Evolutionary conservation across 2,329 filamentous ascomycete species (phyloP).

Genomic region (Hypoxylon sp.): DNA sequence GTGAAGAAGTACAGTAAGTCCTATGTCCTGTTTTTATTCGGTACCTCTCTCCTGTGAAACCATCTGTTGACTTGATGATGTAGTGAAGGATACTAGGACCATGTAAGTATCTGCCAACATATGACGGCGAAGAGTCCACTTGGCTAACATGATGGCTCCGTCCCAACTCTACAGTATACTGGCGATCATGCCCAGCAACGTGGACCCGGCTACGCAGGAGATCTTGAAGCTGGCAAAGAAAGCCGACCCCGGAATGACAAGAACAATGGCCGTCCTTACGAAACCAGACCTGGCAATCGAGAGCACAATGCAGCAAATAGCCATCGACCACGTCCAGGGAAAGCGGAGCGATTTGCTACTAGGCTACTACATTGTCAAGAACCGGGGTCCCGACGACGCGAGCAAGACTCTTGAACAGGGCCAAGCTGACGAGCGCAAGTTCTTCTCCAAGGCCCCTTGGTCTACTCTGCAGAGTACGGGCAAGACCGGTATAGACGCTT

Average conservation of each 20-base stretch:
- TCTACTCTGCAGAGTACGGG: conserved; percentile 34
- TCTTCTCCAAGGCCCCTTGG: conserved; percentile 53
- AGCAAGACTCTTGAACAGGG: conserved; percentile 46
- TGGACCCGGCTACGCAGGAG: conserved; percentile 51
- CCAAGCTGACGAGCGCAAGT: conserved; percentile 45
- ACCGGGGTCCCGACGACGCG: conserved; percentile 54
- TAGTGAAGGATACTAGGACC: conserved; percentile 53
- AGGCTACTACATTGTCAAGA: conserved; percentile 59
- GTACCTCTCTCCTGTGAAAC: not conserved
- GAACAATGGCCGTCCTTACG: conserved; percentile 51
- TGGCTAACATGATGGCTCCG: not conserved
- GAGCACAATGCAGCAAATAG: conserved; percentile 46
- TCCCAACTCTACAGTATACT: conserved; percentile 35
- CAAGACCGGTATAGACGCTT: conserved; percentile 46
- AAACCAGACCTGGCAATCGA: conserved; percentile 63
- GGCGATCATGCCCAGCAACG: conserved; percentile 48
- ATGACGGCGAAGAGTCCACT: not conserved
- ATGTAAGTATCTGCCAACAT: conserved; percentile 47
- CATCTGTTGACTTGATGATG: not conserved
- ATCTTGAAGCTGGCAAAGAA: conserved; percentile 50
- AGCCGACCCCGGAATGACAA: conserved; percentile 42
- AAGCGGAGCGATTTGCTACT: conserved; percentile 53
- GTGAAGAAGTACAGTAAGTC: conserved; percentile 53
- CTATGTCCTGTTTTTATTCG: not conserved
- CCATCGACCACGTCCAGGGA: conserved; percentile 53